Evolutionary conservation across 2,329 filamentous ascomycete genomes (phyloP).

Genomic region (Talaromyces islandicus): DNA sequence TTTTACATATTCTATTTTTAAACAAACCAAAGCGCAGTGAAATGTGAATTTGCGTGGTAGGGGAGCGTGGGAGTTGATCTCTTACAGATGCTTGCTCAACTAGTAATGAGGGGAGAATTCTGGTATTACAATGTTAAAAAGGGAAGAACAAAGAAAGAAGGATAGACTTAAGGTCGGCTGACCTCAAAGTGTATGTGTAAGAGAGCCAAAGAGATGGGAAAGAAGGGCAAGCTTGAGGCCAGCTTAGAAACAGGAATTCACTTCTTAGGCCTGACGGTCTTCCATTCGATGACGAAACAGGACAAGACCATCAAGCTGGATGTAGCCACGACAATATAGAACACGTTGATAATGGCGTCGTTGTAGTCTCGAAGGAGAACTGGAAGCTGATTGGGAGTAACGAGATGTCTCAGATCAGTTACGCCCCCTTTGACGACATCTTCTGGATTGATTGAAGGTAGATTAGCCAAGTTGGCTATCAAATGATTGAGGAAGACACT

Average conservation of each 20-base stretch:
- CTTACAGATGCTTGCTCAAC: too few relatives aligned
- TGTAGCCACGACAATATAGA: neutral
- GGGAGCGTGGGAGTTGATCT: too few relatives aligned
- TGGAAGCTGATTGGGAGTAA: neutral
- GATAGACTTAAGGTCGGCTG: too few relatives aligned
- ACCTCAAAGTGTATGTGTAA: too few relatives aligned
- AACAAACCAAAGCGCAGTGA: too few relatives aligned
- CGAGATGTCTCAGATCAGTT: neutral
- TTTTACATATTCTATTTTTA: too few relatives aligned
- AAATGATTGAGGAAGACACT: slow-evolving; percentile 30
- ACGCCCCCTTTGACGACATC: neutral
- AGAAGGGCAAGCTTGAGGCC: neutral
- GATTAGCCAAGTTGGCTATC: neutral
- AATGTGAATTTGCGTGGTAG: too few relatives aligned
- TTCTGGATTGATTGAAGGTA: neutral
- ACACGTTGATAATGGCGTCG: neutral
- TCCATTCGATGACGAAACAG: neutral
- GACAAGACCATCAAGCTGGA: neutral
- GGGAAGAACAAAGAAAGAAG: too few relatives aligned
- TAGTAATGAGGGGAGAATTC: too few relatives aligned
- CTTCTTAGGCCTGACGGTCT: neutral
- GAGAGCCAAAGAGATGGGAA: too few relatives aligned
- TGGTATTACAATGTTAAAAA: too few relatives aligned
- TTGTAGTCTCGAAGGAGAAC: neutral
- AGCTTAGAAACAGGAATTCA: neutral